Base-by-base conservation (phyloP, 441 rosid genomes). In the Pelargonium fulgidum region DNA sequence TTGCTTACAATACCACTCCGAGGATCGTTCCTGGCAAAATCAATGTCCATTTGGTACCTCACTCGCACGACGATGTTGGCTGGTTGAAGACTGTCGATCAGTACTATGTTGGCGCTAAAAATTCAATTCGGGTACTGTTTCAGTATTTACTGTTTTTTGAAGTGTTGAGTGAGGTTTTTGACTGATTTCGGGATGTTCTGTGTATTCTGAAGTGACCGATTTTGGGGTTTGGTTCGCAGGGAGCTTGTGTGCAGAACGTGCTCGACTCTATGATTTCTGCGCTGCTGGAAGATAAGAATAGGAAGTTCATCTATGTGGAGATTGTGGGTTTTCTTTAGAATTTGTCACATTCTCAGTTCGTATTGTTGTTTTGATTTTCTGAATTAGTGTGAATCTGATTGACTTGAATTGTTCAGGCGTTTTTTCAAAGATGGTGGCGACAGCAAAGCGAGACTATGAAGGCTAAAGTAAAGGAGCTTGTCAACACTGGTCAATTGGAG, bases 201-300 rank as follows among this genome's bases (percentile, higher is more conserved):
- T 11, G 64, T 10, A 14, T 12, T n/a, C 12, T 47, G 68, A 50
- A 29, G 56, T 66, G 14, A 9, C 65, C 70, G 6, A 48, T 67
- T 63, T 1, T 70, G 62, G n/a, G 71, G 52, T 79, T 66, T 65
- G 24, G 70, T 73, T 72, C 64, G 48, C 78, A 91, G 97, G 95
- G 92, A 13, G 97, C 94, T 1, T 91, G 95, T 80, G 90, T 88
- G 0, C 87, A 88, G 83, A 90, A 90, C 78, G 93, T 90, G 41
- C 47, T 90, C 70, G 96, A 90, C 69, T 90, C 93, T 67, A 87
- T 88, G 17, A 82, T 88, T 71, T 80, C 93, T 39, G 78, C 96
- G 13, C 81, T 91, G 67, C 78, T 87, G 26, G 93, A 86, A 9
- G 92, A 91, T 78, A 77, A 77, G 81, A 85, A 85, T 78, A 83